Evolutionary conservation across 225 moss, liverwort and hornwort genomes (phyloP), one percentile per base, ranked within the genome.

Genomic region (Pseudisothecium myosuroides): DNA sequence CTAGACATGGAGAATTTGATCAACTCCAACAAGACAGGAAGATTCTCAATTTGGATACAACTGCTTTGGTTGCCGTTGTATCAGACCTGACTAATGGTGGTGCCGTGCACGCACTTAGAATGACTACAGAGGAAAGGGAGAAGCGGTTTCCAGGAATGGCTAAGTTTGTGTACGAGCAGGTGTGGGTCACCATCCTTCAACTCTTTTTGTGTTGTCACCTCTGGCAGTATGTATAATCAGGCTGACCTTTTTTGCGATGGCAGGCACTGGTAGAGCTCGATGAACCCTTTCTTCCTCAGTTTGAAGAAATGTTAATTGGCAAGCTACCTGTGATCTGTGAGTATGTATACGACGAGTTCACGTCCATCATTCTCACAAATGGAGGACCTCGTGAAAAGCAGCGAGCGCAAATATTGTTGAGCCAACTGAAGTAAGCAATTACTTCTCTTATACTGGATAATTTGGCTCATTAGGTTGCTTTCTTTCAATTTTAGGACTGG

Each of bases 71-170:
- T 85, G 97, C 99, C 34, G 64, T 94, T 73, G 96, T 94, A 9
- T 99, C 99, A 39, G 96, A 96, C 92, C 87, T 97, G 76, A 95
- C 94, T 41, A 99, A 99, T 84, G 97, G 97, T 15, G 96, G 94
- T 83, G 94, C 96, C 37, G 64, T 91, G 77, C 64, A 80, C 39
- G 77, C 95, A 10, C 88, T 93, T 26, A 61, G 83, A 41, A 90
- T 96, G 92, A 80, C 94, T 34, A 18, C 88, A 45, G 95, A 79
- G 71, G 94, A 94, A 73, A 87, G 95, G 82, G 91, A 92, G 85
- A 88, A 90, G 65, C 94, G 95, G 59, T 99, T 95, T 90, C 95
- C 96, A 85, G 85, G 54, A 85, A 99, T 97, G 99, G 90, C 93
- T 37, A 89, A 91, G 65, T 99, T 99, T 87, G 91, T 97, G 78